Base-by-base conservation (phyloP, 164 flowering plant genomes). In the Piper longum region DNA sequence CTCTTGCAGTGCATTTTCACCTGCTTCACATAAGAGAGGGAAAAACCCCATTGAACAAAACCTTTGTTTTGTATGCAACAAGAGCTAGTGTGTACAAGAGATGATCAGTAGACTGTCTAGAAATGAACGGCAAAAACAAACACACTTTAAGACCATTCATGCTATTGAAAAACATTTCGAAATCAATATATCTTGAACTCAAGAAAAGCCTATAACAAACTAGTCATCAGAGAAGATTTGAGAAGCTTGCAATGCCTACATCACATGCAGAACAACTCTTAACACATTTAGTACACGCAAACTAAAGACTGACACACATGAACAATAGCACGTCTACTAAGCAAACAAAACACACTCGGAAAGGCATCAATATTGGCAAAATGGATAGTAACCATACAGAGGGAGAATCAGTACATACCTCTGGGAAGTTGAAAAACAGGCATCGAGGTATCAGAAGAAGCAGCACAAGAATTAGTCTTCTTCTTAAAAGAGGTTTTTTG, bases 401-500 rank as follows among this genome's bases (percentile, higher is more conserved):
- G 26, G 5, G 2, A 61, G 14, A 54, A 66, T 41, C 6, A 36
- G 43, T 26, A 2, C 54, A 63, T 63, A 86, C 87, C 88, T 75
- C 74, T 76, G 43, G 75, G 64, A 71, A 67, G 66, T 39, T 80
- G 18, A 41, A 65, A 67, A 74, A 59, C 73, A 54, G 75, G 71
- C 58, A 71, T 58, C 16, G 71, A 76, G 73, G 77, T 42, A 60
- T 79, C 73, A 8, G 91, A 80, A n/a, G 91, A 73, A 62, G 85
- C 70, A 41, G 82, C 72, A 61, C 62, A 63, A 74, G 74, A 73
- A 64, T 26, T 26, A 26, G 73, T 77, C 19, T 68, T 76, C 61
- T 74, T 77, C 70, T 74, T 78, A 71, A 76, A 67, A 55, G 76
- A 65, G 66, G 79, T 67, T 62, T 79, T 84, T 45, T 75, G 80